Conservation (phyloP, 1,284 basidiomycete species). For the Microbotryum scabiosae region DNA sequence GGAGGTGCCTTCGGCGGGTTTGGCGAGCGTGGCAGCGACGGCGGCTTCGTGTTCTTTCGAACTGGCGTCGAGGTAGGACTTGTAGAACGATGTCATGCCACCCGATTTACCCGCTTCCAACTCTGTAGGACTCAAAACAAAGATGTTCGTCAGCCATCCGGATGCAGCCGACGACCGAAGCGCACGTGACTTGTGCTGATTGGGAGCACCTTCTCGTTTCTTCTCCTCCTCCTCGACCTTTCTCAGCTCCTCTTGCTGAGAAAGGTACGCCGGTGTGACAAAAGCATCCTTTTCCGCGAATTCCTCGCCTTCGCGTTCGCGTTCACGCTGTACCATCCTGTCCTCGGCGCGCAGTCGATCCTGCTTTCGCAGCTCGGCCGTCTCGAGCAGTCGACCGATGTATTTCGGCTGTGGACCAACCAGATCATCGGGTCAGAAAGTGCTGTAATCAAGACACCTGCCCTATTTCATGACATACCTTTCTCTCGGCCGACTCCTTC, state of each 20-base stretch:
- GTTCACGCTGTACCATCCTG: constrained; percentile 90
- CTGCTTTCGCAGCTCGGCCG: constrained; percentile 75
- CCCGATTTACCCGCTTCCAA: constrained; percentile 26
- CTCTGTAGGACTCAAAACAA: constrained; percentile 10
- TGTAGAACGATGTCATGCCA: constrained; percentile 82
- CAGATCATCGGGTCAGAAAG: neutral
- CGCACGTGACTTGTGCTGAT: constrained; percentile 14
- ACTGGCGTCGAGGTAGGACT: constrained; percentile 67
- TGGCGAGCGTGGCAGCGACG: constrained; percentile 55
- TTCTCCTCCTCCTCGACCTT: constrained; percentile 85
- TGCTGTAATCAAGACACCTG: neutral
- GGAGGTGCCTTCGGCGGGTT: constrained; percentile 1
- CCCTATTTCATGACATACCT: constrained; percentile 46
- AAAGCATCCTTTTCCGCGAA: constrained; percentile 93
- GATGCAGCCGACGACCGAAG: neutral
- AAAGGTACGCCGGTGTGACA: constrained; percentile 94
- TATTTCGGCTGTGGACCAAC: constrained; percentile 71
- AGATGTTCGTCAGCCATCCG: neutral
- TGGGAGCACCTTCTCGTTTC: constrained; percentile 60
- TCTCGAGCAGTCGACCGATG: constrained; percentile 68
- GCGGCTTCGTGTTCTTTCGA: constrained; percentile 75
- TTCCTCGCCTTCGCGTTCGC: constrained; percentile 86
- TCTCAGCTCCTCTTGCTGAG: constrained; percentile 87
- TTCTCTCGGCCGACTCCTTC: constrained; percentile 48
- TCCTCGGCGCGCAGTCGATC: constrained; percentile 94